Evolutionary conservation across 2,329 filamentous ascomycete genomes (phyloP), one percentile per base, ranked within the genome.

Genomic region (Colletotrichum horii): DNA sequence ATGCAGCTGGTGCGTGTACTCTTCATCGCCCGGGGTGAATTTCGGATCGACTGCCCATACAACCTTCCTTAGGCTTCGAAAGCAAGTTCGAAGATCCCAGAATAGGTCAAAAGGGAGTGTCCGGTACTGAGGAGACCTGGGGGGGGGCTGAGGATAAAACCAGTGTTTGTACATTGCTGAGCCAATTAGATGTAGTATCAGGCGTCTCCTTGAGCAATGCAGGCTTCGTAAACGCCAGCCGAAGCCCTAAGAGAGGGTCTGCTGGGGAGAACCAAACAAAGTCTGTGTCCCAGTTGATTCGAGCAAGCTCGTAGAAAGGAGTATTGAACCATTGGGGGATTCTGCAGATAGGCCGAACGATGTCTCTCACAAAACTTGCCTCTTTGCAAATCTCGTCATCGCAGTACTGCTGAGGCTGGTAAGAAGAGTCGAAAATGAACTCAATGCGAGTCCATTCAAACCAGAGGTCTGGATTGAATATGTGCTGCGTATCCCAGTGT

Each of bases 171-270:
- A 48, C n/a, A 8, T 48, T 48, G 43, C n/a, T 48, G 43, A 48
- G 43, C 43, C 43, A 48, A 48, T n/a, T 22, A 48, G 43, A 48
- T 7, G 43, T 0, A 48, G 43, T n/a, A 22, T 1, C 43, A 48
- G 43, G n/a, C 11, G 11, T 48, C 43, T 4, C 19, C 14, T 48
- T 48, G 43, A 48, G 43, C 43, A 48, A 48, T n/a, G 4, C 1
- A n/a, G 3, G 19, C 9, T 43, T 43, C 1, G 4, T 0, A 11
- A 43, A n/a, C 1, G 9, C 9, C 1, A n/a, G 8, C 4, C 3
- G 38, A 48, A 48, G 9, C 19, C 38, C 38, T 6, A 48, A 48
- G 4, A n/a, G 4, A 48, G 38, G 38, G 3, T 48, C 2, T 48
- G 38, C 38, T 43, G 19, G 9, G 3, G 38, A 1, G 1, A 43